Conservation (phyloP, 805 yeast species). For the Lipomyces starkeyi region DNA sequence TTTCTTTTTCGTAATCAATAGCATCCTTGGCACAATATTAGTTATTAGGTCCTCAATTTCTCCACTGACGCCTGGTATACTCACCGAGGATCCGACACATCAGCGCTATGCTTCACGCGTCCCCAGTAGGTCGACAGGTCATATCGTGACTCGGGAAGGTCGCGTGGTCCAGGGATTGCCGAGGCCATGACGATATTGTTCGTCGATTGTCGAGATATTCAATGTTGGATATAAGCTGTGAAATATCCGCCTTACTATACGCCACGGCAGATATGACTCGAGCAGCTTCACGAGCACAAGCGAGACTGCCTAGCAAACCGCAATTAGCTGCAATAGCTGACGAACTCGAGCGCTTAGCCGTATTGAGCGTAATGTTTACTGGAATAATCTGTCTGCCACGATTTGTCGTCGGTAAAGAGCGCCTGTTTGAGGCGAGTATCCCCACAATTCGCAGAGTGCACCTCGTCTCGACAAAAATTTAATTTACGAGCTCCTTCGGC, state of each 20-base stretch:
- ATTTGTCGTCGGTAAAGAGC: neutral
- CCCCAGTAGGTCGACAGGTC: slow-evolving; percentile 89
- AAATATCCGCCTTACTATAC: neutral
- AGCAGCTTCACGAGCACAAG: neutral
- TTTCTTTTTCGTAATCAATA: slow-evolving; percentile 70
- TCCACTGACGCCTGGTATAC: slow-evolving; percentile 1
- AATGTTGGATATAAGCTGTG: neutral
- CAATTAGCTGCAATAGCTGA: neutral
- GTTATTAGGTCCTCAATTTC: neutral
- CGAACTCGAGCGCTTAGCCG: neutral
- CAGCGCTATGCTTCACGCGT: slow-evolving; percentile 92
- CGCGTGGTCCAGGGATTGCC: slow-evolving; percentile 79
- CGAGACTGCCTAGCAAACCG: neutral
- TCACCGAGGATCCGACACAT: slow-evolving; percentile 80
- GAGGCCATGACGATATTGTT: slow-evolving; percentile 70
- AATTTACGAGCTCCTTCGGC: neutral
- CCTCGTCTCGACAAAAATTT: too few species aligned
- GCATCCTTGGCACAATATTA: slow-evolving; percentile 55
- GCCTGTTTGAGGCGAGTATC: neutral
- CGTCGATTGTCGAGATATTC: neutral
- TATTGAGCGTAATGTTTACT: neutral
- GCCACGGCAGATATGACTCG: too few species aligned
- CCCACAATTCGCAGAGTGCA: neutral
- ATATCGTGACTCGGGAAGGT: slow-evolving; percentile 78
- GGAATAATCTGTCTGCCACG: neutral